Evolutionary conservation across 2,329 filamentous ascomycete genomes (phyloP).

Genomic region (Graphilbum ipis-grandicollis): DNA sequence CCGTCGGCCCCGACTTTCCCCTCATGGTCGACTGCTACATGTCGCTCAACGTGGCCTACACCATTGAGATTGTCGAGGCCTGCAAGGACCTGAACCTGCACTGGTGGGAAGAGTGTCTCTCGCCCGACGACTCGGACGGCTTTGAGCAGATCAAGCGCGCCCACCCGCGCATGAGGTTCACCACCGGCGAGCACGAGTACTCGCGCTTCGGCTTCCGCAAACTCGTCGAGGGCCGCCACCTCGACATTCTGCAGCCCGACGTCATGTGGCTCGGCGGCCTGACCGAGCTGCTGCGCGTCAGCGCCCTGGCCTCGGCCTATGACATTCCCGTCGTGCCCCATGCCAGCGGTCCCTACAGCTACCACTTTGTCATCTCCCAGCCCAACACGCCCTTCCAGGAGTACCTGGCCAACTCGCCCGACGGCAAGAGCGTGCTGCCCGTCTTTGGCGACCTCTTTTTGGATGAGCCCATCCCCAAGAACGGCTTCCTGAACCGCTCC

Average conservation of each 20-base stretch:
- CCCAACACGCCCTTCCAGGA: constrained; percentile 91
- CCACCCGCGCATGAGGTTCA: constrained; percentile 83
- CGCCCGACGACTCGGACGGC: constrained; percentile 81
- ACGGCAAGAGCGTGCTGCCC: constrained; percentile 75
- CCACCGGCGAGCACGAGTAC: constrained; percentile 91
- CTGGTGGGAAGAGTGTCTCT: constrained; percentile 94
- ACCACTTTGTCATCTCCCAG: constrained; percentile 90
- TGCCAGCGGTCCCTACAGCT: constrained; percentile 83
- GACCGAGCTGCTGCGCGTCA: constrained; percentile 80
- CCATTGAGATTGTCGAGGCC: constrained; percentile 74
- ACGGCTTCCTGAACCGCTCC: constrained; percentile 64
- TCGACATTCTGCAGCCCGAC: constrained; percentile 89
- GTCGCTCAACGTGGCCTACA: constrained; percentile 84
- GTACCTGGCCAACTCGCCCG: constrained; percentile 83
- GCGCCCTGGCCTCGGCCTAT: constrained; percentile 79
- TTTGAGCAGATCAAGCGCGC: constrained; percentile 81
- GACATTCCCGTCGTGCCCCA: constrained; percentile 93
- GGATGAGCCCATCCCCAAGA: constrained; percentile 75
- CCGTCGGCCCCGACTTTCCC: constrained; percentile 77
- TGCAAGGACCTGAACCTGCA: constrained; percentile 76
- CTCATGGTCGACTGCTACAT: constrained; percentile 96
- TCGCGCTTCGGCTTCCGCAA: constrained; percentile 90
- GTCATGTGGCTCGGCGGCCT: constrained; percentile 95
- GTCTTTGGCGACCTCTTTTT: constrained; percentile 85
- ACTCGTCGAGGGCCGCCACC: constrained; percentile 75